These are phyloP conservation scores for Scheffersomyces coipomensis DNA, from an alignment of 805 yeast species.

Conservation along the genomic window DNA sequence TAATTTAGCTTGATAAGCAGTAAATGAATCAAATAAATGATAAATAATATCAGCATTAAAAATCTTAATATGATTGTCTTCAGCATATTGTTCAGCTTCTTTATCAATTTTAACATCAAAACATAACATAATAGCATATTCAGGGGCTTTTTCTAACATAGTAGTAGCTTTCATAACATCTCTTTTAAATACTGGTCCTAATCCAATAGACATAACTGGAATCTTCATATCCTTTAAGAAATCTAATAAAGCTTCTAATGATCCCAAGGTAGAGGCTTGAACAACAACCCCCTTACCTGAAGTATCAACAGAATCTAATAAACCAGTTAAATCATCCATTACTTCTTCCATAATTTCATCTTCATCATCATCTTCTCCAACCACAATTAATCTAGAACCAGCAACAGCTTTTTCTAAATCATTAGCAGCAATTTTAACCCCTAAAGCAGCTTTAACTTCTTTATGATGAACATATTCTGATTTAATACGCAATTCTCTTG, in stretches of 20 bases:
- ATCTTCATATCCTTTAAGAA: constrained; percentile 98
- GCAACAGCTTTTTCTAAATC: constrained; percentile 99
- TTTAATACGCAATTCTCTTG: constrained; percentile 92
- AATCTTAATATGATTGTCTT: constrained; percentile 85
- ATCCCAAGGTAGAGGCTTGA: constrained; percentile 98
- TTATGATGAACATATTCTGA: constrained; percentile 96
- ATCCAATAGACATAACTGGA: constrained; percentile 97
- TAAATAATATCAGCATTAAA: constrained; percentile 96
- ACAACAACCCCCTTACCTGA: constrained; percentile 97
- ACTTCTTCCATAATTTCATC: constrained; percentile 97
- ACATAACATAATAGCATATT: constrained; percentile 95
- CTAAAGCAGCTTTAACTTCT: constrained; percentile 97
- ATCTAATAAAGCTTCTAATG: constrained; percentile 93
- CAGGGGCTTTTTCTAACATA: constrained; percentile 95
- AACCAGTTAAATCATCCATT: constrained; percentile 96
- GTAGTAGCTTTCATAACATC: constrained; percentile 97
- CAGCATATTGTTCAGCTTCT: constrained; percentile 98
- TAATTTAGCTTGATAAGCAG: constrained; percentile 85
- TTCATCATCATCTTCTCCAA: constrained; percentile 96
- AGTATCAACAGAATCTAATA: constrained; percentile 91
- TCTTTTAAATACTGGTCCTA: constrained; percentile 97
- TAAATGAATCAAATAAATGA: constrained; percentile 92
- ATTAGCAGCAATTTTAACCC: constrained; percentile 97
- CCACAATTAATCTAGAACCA: constrained; percentile 93
- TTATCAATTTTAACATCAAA: constrained; percentile 96